Conservation (phyloP, 257 asterid genomes). For the Anisodus acutangulus region DNA sequence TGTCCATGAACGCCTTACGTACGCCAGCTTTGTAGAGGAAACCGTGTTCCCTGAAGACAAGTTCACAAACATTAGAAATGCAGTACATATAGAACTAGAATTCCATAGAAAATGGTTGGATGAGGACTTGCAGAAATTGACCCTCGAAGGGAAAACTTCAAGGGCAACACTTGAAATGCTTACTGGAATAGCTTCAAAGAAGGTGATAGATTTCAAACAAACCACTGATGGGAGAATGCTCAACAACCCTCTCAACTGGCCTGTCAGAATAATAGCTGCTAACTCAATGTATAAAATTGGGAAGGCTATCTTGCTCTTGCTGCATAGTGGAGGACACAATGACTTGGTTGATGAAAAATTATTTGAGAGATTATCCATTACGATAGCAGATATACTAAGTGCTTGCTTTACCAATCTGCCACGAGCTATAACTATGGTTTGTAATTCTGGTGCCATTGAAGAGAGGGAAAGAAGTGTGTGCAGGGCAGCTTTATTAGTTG, state of each 20-base stretch:
- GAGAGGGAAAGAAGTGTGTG: conserved; percentile 43
- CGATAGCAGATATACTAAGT: conserved; percentile 48
- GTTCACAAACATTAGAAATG: conserved; percentile 20
- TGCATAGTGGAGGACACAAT: not conserved
- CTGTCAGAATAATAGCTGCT: conserved; percentile 34
- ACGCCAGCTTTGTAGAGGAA: conserved; percentile 23
- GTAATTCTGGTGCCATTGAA: conserved; percentile 33
- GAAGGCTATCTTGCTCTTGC: conserved; percentile 24
- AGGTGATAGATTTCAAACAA: not conserved
- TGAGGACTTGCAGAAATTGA: conserved; percentile 18
- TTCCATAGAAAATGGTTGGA: conserved; percentile 27
- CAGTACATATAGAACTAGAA: conserved; percentile 33
- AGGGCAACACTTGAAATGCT: conserved; percentile 15
- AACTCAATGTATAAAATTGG: conserved; percentile 48
- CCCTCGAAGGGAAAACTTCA: not conserved
- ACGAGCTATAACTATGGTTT: conserved; percentile 32
- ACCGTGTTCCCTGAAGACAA: not conserved
- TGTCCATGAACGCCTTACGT: not conserved
- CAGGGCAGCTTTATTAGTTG: conserved; percentile 40
- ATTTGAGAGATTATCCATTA: conserved; percentile 32
- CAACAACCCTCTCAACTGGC: conserved; percentile 30
- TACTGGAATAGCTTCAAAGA: not conserved
- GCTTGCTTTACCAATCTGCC: conserved; percentile 50
- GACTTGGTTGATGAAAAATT: conserved; percentile 28
- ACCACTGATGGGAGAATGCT: not conserved